Conservation (phyloP, 495 filamentous ascomycete genomes). For the Baudoinia panamericana region DNA sequence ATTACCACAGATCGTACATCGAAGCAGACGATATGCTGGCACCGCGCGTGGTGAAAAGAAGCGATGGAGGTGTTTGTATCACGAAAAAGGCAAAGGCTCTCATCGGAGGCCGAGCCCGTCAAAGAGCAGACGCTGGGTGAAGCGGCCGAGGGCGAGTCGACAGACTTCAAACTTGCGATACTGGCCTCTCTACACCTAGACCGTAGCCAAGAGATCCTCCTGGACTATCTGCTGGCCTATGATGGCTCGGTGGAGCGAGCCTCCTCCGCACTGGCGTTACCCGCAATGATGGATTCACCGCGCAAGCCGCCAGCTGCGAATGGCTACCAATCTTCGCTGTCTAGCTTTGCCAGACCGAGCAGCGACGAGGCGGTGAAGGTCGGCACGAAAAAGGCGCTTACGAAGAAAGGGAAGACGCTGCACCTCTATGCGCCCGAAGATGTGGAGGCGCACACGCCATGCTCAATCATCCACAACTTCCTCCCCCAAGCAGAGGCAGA, state of each 20-base stretch:
- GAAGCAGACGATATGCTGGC: too few relatives aligned
- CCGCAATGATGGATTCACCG: conserved; percentile 19
- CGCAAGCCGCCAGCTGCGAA: conserved; percentile 29
- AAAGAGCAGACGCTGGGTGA: background rate
- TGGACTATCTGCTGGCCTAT: conserved; percentile 65
- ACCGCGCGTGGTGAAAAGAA: too few relatives aligned
- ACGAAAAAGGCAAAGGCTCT: conserved; percentile 37
- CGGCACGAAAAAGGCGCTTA: conserved; percentile 33
- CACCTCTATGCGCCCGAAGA: conserved; percentile 70
- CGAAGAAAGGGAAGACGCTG: conserved; percentile 67
- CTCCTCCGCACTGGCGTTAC: conserved; percentile 36
- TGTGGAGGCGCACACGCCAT: conserved; percentile 68
- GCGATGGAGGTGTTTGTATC: conserved; percentile 48
- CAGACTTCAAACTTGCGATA: conserved; percentile 76
- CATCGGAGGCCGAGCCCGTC: conserved; percentile 12
- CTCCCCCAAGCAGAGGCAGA: conserved; percentile 58
- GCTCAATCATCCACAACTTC: conserved; percentile 85
- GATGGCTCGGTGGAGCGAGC: conserved; percentile 63
- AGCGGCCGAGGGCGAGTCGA: conserved; percentile 51
- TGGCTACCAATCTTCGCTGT: conserved; percentile 46
- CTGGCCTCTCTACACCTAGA: conserved; percentile 65
- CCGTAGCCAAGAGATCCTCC: conserved; percentile 41
- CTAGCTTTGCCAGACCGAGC: conserved; percentile 17
- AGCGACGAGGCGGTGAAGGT: background rate
- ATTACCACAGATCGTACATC: too few relatives aligned